phyloP scores from a whole-genome alignment of 352 stramenopile genomes.

The Phytophthora cactorum region DNA sequence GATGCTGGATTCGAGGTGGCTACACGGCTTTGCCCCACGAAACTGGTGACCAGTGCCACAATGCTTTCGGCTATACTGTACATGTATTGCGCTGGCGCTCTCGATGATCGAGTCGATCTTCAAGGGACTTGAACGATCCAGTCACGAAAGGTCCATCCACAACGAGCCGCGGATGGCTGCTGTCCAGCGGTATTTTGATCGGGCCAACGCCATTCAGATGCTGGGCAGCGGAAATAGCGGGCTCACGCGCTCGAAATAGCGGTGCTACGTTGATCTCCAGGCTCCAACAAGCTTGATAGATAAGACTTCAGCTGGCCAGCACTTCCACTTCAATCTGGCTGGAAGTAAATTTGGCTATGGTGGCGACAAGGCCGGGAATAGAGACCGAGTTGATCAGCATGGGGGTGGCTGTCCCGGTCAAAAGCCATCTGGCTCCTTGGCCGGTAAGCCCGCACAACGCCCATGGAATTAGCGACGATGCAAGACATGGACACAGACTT shows the following conservation, averaged over 20 bases:
- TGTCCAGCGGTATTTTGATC: conserved; percentile 19
- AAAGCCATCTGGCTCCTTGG: conserved; percentile 38
- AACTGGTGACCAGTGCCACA: conserved; percentile 6
- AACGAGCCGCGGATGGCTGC: not conserved
- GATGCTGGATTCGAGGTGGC: conserved; percentile 28
- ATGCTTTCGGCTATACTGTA: conserved; percentile 3
- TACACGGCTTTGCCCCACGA: not conserved
- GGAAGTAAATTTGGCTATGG: conserved; percentile 27
- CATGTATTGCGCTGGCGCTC: too few relatives aligned
- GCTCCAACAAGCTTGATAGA: conserved; percentile 7
- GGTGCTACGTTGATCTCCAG: not conserved
- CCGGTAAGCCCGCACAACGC: conserved; percentile 18
- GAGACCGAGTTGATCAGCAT: conserved; percentile 9
- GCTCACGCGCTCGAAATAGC: conserved; percentile 24
- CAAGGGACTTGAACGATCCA: conserved; percentile 6
- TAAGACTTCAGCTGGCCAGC: conserved; percentile 25
- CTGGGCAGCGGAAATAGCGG: conserved; percentile 12
- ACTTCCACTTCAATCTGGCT: conserved; percentile 13
- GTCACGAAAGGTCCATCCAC: not conserved
- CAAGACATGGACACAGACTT: conserved; percentile 46
- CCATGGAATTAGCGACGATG: conserved; percentile 29
- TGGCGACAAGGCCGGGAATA: conserved; percentile 24
- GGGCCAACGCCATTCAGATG: conserved; percentile 9
- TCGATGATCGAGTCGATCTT: too few relatives aligned
- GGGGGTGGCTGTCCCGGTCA: conserved; percentile 19